Evolutionary conservation across 164 flowering plant genomes (phyloP).

Genomic region (Dillenia turbinata): DNA sequence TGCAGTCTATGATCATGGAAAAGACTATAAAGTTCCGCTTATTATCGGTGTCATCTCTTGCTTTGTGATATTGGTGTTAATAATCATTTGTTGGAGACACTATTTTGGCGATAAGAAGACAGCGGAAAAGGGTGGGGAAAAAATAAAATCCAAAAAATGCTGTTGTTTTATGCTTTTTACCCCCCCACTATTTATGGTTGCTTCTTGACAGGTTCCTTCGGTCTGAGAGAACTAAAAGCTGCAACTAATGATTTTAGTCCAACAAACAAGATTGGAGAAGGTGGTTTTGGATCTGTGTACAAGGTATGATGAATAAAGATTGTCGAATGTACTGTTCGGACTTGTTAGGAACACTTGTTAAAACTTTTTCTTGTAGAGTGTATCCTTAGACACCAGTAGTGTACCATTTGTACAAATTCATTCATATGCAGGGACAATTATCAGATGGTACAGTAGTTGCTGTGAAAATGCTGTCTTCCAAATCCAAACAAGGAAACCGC

Average conservation of each 20-base stretch:
- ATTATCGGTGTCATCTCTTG: too few species aligned
- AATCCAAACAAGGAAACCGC: slow-evolving; percentile 14
- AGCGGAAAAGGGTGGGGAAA: background rate
- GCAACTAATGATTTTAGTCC: slow-evolving; percentile 4
- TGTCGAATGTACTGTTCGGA: background rate
- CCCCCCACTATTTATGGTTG: background rate
- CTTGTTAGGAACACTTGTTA: too few species aligned
- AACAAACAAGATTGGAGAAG: slow-evolving; percentile 10
- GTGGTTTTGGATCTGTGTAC: slow-evolving; percentile 9
- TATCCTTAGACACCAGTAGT: background rate
- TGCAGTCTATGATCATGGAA: too few species aligned
- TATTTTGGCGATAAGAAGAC: background rate
- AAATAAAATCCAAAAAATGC: background rate
- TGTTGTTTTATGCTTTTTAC: background rate
- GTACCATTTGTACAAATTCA: background rate
- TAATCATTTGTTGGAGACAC: slow-evolving; percentile 4
- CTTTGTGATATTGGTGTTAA: background rate
- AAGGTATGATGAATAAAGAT: slow-evolving; percentile 1
- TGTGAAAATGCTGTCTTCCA: background rate
- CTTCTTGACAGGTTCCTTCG: background rate
- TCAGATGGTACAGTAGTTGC: background rate
- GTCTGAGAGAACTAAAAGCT: slow-evolving; percentile 4
- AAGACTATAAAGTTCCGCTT: too few species aligned
- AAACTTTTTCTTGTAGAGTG: too few species aligned
- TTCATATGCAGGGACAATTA: slow-evolving; percentile 2